Percentiles rank a stretch among this genome's conserved stretches.
Evolutionary conservation across 2,329 filamentous ascomycete genomes (phyloP).

Genomic region (Nemania sp.): DNA sequence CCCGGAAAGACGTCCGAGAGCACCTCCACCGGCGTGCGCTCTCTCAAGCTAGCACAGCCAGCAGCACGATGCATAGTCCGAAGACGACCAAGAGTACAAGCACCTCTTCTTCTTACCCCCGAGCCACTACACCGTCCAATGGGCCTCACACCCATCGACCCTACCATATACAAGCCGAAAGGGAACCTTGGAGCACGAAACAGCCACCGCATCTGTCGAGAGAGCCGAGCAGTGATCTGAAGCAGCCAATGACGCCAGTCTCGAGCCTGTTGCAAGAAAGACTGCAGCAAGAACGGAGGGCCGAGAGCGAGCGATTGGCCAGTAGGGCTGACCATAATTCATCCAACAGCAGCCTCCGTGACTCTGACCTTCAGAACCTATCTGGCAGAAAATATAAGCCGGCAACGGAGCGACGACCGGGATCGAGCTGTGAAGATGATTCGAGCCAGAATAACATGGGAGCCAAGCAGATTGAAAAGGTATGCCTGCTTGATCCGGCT

Average conservation of each 20-base stretch:
- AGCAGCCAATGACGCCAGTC: conserved; percentile 43
- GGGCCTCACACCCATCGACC: conserved; percentile 45
- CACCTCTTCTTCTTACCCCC: conserved; percentile 47
- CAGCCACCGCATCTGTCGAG: conserved; percentile 47
- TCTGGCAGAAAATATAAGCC: conserved; percentile 42
- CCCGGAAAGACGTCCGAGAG: conserved; percentile 32
- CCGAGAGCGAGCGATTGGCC: conserved; percentile 51
- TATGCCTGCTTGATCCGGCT: conserved; percentile 38
- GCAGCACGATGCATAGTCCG: conserved; percentile 48
- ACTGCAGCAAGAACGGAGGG: conserved; percentile 54
- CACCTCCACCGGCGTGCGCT: conserved; percentile 45
- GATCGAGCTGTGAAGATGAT: conserved; percentile 49
- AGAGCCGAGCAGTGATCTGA: conserved; percentile 48
- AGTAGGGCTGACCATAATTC: conserved; percentile 45
- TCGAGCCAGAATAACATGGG: conserved; percentile 59
- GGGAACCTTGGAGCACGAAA: conserved; percentile 41
- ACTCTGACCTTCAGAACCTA: conserved; percentile 42
- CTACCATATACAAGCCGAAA: conserved; percentile 46
- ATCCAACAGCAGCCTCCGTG: conserved; percentile 44
- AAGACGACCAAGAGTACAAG: conserved; percentile 47
- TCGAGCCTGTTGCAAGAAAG: conserved; percentile 60
- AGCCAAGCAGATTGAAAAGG: conserved; percentile 69
- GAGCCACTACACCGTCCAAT: conserved; percentile 42
- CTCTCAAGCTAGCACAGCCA: conserved; percentile 47
- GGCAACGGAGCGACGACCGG: conserved; percentile 45